Conservation (phyloP, 371 early-diverging fungal species). For the Mucor irregularis region DNA sequence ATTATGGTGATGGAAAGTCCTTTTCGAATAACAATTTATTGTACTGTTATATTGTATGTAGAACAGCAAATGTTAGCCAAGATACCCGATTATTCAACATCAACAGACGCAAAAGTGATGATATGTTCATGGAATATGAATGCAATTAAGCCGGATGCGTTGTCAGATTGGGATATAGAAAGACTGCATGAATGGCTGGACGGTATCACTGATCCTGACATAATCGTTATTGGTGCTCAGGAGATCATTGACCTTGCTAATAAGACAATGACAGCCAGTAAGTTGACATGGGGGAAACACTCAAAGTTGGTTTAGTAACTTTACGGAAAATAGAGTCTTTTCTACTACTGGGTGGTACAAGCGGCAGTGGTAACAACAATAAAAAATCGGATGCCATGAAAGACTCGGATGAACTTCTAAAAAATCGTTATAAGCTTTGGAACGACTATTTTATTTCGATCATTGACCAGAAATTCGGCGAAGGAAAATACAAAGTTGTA, state of each 20-base stretch:
- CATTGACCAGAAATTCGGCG: slow-evolving; percentile 37
- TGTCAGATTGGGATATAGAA: slow-evolving; percentile 34
- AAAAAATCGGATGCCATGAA: slow-evolving; percentile 42
- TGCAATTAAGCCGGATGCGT: slow-evolving; percentile 51
- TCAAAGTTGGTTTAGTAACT: not conserved
- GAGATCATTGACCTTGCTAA: slow-evolving; percentile 78
- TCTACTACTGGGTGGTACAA: not conserved
- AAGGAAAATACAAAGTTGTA: slow-evolving; percentile 51
- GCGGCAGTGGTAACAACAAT: no score
- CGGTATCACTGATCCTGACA: slow-evolving; percentile 59
- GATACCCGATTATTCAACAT: slow-evolving; percentile 53
- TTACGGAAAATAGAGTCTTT: slow-evolving; percentile 1
- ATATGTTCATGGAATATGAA: slow-evolving; percentile 80
- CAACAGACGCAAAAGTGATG: slow-evolving; percentile 52
- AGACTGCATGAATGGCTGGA: slow-evolving; percentile 48
- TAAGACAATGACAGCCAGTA: slow-evolving; percentile 61
- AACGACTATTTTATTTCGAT: slow-evolving; percentile 53
- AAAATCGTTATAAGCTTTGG: slow-evolving; percentile 68
- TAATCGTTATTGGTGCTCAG: slow-evolving; percentile 79
- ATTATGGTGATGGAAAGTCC: no score
- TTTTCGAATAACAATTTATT: not conserved
- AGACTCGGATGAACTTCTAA: slow-evolving; percentile 43
- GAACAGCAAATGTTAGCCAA: slow-evolving; percentile 48
- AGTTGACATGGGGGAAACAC: slow-evolving; percentile 8
- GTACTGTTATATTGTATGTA: slow-evolving; percentile 8